These are phyloP conservation scores for Monosporascus sp. DNA, from an alignment of 2,329 filamentous ascomycete genomes.

Conservation along the genomic window DNA sequence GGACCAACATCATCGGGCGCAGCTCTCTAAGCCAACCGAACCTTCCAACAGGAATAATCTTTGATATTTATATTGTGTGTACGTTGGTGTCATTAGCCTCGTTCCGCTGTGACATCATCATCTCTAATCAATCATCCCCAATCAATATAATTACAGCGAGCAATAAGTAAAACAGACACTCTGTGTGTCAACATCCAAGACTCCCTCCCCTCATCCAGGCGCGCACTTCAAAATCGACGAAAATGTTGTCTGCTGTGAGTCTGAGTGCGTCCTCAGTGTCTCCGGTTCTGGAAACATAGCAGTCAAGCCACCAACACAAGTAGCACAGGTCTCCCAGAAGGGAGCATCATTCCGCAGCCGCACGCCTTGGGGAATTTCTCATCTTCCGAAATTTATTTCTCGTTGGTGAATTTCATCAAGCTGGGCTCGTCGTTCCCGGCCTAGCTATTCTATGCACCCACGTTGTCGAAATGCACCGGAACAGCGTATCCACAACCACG, in stretches of 20 bases:
- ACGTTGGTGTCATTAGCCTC: no score
- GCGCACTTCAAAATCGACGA: background rate
- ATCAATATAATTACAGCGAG: no score
- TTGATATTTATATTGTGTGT: no score
- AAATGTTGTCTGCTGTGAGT: background rate
- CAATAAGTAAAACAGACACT: no score
- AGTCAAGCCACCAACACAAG: no score
- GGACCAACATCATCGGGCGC: no score
- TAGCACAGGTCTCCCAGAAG: conserved; percentile 7
- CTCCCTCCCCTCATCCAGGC: background rate
- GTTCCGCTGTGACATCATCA: no score
- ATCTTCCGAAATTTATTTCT: background rate
- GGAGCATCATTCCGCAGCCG: conserved; percentile 11
- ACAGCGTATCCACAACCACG: background rate
- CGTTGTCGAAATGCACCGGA: background rate
- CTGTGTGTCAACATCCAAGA: background rate
- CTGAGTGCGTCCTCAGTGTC: background rate
- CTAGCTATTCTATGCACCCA: background rate
- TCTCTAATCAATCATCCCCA: no score
- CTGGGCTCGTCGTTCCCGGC: background rate
- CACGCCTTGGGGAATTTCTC: background rate
- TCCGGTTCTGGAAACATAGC: background rate
- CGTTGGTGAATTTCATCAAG: background rate
- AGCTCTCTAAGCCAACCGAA: no score
- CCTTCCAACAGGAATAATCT: no score